Conservation (phyloP, 257 asterid genomes). For the Perilla frutescens region DNA sequence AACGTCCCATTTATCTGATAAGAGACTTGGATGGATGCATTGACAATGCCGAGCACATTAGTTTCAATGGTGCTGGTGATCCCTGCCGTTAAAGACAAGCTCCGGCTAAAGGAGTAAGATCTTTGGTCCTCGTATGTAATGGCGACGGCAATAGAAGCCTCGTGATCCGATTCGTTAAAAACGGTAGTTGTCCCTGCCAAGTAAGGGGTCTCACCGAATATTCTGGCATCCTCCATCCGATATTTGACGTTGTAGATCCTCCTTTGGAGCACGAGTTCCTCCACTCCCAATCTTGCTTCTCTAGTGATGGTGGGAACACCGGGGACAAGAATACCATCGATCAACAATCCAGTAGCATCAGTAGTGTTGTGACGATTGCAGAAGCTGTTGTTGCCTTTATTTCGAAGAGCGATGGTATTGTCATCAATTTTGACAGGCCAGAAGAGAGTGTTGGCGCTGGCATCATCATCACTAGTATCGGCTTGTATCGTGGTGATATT, state of each 20-base stretch:
- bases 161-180: not conserved
- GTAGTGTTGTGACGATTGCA: not conserved
- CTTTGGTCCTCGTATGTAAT: not conserved
- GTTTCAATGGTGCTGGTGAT: not conserved
- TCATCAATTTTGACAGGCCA: not conserved
- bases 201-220: not conserved
- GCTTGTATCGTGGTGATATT: not conserved
- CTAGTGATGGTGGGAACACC: not conserved
- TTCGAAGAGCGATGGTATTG: not conserved
- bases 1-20: not conserved
- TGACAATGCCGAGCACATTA: not conserved
- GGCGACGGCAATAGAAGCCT: not conserved
- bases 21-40: not conserved
- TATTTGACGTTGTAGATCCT: not conserved
- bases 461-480: not conserved
- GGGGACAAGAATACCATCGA: not conserved
- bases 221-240: conserved; percentile 16
- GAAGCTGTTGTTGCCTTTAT: not conserved
- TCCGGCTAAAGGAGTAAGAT: not conserved
- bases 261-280: not conserved
- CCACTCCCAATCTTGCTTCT: not conserved
- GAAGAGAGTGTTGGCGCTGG: not conserved
- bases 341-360: conserved; percentile 41
- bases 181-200: not conserved
- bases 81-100: not conserved